Conservation (phyloP, 2,329 filamentous ascomycete species). For the Ambrosiella xylebori region DNA sequence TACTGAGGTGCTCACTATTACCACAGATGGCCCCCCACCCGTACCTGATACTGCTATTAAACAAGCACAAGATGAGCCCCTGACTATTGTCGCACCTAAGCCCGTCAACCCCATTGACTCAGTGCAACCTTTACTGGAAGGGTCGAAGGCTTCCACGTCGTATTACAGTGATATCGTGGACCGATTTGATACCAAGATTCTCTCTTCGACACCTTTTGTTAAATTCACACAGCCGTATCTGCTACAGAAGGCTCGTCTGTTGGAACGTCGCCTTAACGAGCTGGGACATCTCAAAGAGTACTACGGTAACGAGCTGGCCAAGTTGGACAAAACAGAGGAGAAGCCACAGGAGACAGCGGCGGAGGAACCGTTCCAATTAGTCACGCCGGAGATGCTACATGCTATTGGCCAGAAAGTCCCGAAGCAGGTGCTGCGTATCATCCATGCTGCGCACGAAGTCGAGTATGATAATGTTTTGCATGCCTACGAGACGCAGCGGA, state of each 20-base stretch:
- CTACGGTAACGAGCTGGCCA: constrained; percentile 9
- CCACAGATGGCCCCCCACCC: neutral
- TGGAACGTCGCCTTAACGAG: constrained; percentile 70
- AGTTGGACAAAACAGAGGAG: constrained; percentile 24
- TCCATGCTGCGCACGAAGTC: constrained; percentile 87
- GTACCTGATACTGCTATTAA: neutral
- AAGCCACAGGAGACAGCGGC: constrained; percentile 42
- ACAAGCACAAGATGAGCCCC: neutral
- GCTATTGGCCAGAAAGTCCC: constrained; percentile 63
- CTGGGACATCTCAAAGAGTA: constrained; percentile 72
- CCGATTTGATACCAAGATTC: constrained; percentile 78
- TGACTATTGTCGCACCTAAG: neutral
- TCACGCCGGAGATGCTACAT: constrained; percentile 91
- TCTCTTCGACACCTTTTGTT: constrained; percentile 92
- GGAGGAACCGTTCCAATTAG: constrained; percentile 70
- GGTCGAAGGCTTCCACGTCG: constrained; percentile 46
- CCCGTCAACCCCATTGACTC: neutral
- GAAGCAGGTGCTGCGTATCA: constrained; percentile 75
- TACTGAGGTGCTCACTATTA: neutral
- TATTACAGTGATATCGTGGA: constrained; percentile 93
- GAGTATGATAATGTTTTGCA: constrained; percentile 92
- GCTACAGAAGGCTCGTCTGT: constrained; percentile 77
- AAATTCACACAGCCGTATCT: constrained; percentile 89
- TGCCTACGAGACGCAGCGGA: constrained; percentile 83
- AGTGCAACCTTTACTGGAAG: neutral